Conservation (phyloP, 2,329 filamentous ascomycete species). For the Fusarium albidum region DNA sequence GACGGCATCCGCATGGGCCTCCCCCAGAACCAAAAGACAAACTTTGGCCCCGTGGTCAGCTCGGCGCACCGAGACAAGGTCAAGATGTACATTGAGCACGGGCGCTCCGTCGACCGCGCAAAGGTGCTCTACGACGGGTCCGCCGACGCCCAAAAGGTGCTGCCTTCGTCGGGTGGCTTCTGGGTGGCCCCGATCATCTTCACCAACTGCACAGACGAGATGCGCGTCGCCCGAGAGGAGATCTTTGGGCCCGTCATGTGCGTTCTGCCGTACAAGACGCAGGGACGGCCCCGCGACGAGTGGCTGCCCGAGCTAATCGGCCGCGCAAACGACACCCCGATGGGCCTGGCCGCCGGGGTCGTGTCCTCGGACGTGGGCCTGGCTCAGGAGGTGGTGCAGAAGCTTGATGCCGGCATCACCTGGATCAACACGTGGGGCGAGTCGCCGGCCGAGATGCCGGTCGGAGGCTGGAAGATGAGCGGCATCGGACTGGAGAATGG, state of each 20-base stretch:
- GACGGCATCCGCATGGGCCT: slow-evolving; percentile 81
- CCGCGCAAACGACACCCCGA: slow-evolving; percentile 78
- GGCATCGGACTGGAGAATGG: slow-evolving; percentile 91
- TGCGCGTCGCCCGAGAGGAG: slow-evolving; percentile 83
- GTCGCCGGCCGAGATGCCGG: slow-evolving; percentile 88
- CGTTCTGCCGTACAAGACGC: slow-evolving; percentile 74
- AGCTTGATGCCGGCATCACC: slow-evolving; percentile 84
- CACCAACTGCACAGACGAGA: slow-evolving; percentile 82
- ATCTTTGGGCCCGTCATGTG: slow-evolving; percentile 91
- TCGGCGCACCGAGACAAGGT: slow-evolving; percentile 80
- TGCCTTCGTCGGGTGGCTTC: slow-evolving; percentile 70
- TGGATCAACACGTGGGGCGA: slow-evolving; percentile 98
- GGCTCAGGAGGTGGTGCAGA: slow-evolving; percentile 75
- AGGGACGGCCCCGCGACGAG: slow-evolving; percentile 39
- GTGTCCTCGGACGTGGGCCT: slow-evolving; percentile 79
- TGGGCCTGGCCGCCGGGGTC: slow-evolving; percentile 85
- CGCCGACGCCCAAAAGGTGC: slow-evolving; percentile 59
- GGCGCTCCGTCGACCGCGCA: slow-evolving; percentile 76
- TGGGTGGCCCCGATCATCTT: slow-evolving; percentile 88
- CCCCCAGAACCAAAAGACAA: slow-evolving; percentile 75
- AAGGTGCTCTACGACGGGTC: slow-evolving; percentile 76
- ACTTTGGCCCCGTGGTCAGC: slow-evolving; percentile 86
- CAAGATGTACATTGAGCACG: slow-evolving; percentile 76
- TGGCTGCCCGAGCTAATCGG: slow-evolving; percentile 72
- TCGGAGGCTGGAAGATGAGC: slow-evolving; percentile 92